Evolutionary conservation across 805 yeast genomes (phyloP).

Genomic region (Suhomyces prunicola): DNA sequence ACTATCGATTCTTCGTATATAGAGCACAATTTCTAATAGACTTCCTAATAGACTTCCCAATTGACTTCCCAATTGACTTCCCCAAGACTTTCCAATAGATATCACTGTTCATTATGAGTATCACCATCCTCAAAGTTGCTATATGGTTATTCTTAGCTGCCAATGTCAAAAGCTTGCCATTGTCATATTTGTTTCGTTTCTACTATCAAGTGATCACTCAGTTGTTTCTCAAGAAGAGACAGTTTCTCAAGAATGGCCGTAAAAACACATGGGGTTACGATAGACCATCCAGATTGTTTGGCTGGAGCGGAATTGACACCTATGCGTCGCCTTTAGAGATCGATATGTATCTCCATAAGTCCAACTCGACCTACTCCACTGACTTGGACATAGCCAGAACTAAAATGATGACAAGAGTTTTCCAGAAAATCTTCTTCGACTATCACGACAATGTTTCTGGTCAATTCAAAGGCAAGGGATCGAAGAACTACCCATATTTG

Average conservation of each 20-base stretch:
- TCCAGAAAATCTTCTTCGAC: slow-evolving; percentile 53
- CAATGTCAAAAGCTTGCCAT: slow-evolving; percentile 64
- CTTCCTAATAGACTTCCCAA: background rate
- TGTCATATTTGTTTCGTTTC: slow-evolving; percentile 64
- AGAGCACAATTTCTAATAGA: background rate
- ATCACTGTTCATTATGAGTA: background rate
- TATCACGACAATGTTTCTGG: slow-evolving; percentile 38
- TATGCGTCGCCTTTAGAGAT: slow-evolving; percentile 75
- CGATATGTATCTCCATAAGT: slow-evolving; percentile 84
- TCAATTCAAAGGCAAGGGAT: slow-evolving; percentile 25
- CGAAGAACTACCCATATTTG: slow-evolving; percentile 51
- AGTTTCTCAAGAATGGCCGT: slow-evolving; percentile 17
- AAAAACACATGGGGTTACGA: slow-evolving; percentile 34
- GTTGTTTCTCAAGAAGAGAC: slow-evolving; percentile 36
- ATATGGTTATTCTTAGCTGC: slow-evolving; percentile 26
- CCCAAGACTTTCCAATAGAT: background rate
- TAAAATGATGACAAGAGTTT: slow-evolving; percentile 51
- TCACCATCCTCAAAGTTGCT: background rate
- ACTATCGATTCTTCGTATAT: background rate
- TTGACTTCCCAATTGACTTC: background rate
- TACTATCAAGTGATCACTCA: slow-evolving; percentile 41
- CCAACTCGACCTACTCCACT: slow-evolving; percentile 77
- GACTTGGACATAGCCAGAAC: slow-evolving; percentile 82
- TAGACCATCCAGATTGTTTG: slow-evolving; percentile 34
- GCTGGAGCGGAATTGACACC: slow-evolving; percentile 42